Evolutionary conservation across 768 basidiomycete species (phyloP), one percentile per base, ranked within the genome.

Genomic region (Suillus paluster): DNA sequence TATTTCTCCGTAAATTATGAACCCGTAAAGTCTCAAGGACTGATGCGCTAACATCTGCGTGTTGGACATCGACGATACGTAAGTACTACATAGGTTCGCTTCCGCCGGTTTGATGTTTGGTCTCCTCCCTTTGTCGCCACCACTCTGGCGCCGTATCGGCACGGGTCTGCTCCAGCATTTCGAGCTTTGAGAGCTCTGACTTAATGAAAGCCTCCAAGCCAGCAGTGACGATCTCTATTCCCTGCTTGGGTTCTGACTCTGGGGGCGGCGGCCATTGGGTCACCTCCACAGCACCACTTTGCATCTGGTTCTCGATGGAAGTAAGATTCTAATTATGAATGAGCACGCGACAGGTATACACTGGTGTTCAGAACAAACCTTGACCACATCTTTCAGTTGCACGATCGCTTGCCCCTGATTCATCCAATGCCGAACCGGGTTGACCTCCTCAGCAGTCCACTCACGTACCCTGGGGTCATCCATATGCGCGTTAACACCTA

Each of bases 381-480:
- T 73, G 41, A 74, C 53, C 55, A 69, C 59, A 3, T 72, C 58
- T 62, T 72, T 75, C 21, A 77, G 56, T 52, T 66, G 61, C 6
- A 72, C 63, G 8, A 73, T 57, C 30, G 66, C 66, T 11, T 68
- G 63, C n/a, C 76, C 73, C 55, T 79, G 66, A 1, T 69, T 61
- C 60, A 85, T 68, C 75, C 80, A 86, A 12, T 64, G 66, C 25
- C 71, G 67, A 53, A 80, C 71, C 17, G 69, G 58, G 0, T 62
- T 58, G 54, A 72, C 64, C 59, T 84, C 83, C 36, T 79, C 75
- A 14, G 14, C 33, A 14, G 76, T 78, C 71, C 73, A 79, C 57
- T 79, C 78, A 11, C 82, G 77, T 21, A 83, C 75, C 54, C 82
- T 73, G 1, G 64, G 71, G 50, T 74, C 76, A 50, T 75, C 76